Evolutionary conservation across 805 yeast species (phyloP).

Genomic region (Hanseniaspora mollemarum): DNA sequence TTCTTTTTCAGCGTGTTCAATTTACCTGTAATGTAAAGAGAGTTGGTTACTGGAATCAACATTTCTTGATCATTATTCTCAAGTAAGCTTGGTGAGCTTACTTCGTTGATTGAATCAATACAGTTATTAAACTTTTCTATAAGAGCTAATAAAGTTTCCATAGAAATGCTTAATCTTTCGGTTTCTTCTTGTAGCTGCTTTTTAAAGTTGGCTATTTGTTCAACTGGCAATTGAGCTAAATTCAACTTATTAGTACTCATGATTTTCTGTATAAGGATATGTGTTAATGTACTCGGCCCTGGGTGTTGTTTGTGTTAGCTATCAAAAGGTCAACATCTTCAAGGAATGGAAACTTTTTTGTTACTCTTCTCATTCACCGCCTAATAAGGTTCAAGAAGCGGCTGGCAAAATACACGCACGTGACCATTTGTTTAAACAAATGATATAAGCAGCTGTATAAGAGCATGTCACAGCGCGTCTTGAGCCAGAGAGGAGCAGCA

Average conservation of each 20-base stretch:
- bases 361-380: too few relatives aligned
- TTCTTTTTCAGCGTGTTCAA: slow-evolving; percentile 34
- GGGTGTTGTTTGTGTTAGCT: too few relatives aligned
- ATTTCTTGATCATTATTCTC: slow-evolving; percentile 41
- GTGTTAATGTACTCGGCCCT: too few relatives aligned
- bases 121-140: slow-evolving; percentile 75
- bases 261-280: too few relatives aligned
- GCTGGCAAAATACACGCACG: too few relatives aligned
- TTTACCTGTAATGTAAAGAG: slow-evolving; percentile 80
- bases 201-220: slow-evolving; percentile 74
- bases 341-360: too few relatives aligned
- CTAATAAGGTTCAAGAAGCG: too few relatives aligned
- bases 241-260: slow-evolving; percentile 37
- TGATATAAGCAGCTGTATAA: too few relatives aligned
- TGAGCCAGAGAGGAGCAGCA: too few relatives aligned
- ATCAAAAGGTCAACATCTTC: too few relatives aligned
- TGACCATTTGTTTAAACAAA: too few relatives aligned
- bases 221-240: slow-evolving; percentile 59
- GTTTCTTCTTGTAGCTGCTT: slow-evolving; percentile 74
- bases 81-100: slow-evolving; percentile 27
- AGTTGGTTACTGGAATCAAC: slow-evolving; percentile 78
- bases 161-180: slow-evolving; percentile 72
- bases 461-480: too few relatives aligned
- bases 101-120: slow-evolving; percentile 50
- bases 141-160: slow-evolving; percentile 73